These are phyloP conservation scores for Salmacisia buchloeana DNA, from an alignment of 1,284 basidiomycete species.

Conservation along the genomic window DNA sequence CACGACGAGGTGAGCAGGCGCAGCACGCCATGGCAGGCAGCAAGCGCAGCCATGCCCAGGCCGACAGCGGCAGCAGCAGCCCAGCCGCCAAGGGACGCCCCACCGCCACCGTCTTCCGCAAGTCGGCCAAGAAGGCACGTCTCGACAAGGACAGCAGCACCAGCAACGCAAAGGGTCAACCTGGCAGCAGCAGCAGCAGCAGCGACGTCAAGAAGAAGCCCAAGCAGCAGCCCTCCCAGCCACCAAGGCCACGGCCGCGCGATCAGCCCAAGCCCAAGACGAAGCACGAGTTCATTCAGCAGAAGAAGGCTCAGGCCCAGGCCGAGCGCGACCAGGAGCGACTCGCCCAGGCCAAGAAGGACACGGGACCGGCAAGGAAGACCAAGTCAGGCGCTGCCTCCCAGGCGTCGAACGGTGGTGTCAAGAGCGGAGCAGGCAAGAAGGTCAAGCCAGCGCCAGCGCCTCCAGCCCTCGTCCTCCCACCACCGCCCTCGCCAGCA, in stretches of 20 bases:
- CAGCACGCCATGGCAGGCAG: no score
- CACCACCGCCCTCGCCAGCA: conserved; percentile 20
- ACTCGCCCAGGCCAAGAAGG: conserved; percentile 19
- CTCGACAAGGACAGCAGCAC: conserved; percentile 11
- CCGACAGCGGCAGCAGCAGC: no score
- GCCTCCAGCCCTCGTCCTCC: conserved; percentile 14
- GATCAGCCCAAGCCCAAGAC: conserved; percentile 34
- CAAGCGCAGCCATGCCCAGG: no score
- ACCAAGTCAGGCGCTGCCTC: neutral
- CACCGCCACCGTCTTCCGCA: conserved; percentile 31
- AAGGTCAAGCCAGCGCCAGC: neutral
- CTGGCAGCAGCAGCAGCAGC: neutral
- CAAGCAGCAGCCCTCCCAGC: conserved; percentile 17
- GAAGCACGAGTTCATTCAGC: conserved; percentile 36
- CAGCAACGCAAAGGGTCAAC: neutral
- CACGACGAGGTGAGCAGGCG: no score
- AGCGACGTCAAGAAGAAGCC: conserved; percentile 11
- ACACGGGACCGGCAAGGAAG: neutral
- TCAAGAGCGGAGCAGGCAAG: neutral
- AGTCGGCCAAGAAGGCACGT: conserved; percentile 30
- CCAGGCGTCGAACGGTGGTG: neutral
- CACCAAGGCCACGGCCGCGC: conserved; percentile 21
- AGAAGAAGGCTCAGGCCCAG: conserved; percentile 20
- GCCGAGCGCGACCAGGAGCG: conserved; percentile 12
- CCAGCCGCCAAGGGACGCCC: no score